Percentiles rank a stretch among this genome's conserved stretches.
Conservation (phyloP, 805 yeast genomes). For the Lachancea nothofagi region DNA sequence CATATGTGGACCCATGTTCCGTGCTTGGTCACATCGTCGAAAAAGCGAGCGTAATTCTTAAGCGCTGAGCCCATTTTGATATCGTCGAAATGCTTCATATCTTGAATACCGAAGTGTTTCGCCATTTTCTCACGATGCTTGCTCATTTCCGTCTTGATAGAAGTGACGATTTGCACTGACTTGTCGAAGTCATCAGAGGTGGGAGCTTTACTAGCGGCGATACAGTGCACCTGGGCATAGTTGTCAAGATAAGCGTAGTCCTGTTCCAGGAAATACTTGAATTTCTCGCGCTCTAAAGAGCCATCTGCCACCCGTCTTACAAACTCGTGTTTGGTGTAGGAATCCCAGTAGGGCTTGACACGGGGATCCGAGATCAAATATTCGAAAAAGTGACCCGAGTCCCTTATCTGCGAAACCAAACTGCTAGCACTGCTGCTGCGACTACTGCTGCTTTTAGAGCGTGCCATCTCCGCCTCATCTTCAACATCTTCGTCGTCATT, state of each 20-base stretch:
- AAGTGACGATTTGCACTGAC: slow-evolving; percentile 45
- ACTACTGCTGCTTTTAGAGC: neutral
- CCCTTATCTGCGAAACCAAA: slow-evolving; percentile 6
- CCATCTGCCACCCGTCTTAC: slow-evolving; percentile 49
- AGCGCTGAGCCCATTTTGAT: slow-evolving; percentile 53
- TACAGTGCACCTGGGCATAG: slow-evolving; percentile 59
- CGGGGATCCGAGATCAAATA: slow-evolving; percentile 52
- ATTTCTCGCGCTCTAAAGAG: slow-evolving; percentile 43
- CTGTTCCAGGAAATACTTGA: slow-evolving; percentile 47
- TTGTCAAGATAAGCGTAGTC: slow-evolving; percentile 67
- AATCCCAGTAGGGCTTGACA: slow-evolving; percentile 50
- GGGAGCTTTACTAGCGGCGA: slow-evolving; percentile 61
- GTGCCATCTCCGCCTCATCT: too few species aligned
- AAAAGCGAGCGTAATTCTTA: slow-evolving; percentile 53
- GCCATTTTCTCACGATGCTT: slow-evolving; percentile 49
- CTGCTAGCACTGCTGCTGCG: slow-evolving; percentile 7
- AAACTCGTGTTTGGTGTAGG: slow-evolving; percentile 58
- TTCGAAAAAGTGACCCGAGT: slow-evolving; percentile 36
- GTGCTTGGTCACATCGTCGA: slow-evolving; percentile 46
- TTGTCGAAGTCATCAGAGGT: slow-evolving; percentile 44
- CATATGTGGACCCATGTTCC: slow-evolving; percentile 61
- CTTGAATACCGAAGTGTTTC: slow-evolving; percentile 32
- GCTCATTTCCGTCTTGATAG: slow-evolving; percentile 50
- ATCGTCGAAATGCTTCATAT: slow-evolving; percentile 41
- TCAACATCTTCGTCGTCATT: neutral